phyloP scores from a whole-genome alignment of 768 basidiomycete species.

The Russula abietina region DNA sequence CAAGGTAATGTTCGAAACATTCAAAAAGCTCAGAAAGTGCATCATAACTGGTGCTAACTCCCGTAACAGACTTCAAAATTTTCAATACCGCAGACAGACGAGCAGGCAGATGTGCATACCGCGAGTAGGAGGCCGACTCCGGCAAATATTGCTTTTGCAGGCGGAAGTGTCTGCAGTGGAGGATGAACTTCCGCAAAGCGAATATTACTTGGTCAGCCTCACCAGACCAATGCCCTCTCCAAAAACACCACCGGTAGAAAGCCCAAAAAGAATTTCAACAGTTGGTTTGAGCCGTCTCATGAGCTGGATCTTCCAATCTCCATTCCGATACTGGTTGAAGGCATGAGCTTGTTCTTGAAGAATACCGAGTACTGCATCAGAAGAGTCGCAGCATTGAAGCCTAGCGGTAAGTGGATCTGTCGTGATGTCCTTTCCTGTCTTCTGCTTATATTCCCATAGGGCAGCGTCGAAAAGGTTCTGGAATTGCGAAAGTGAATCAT shows the following conservation, averaged over 20 bases:
- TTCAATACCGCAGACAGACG: too few relatives aligned
- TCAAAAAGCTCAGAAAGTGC: neutral
- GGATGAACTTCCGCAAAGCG: neutral
- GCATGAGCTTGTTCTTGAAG: neutral
- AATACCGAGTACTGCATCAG: neutral
- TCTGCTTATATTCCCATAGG: neutral
- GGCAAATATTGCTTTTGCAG: neutral
- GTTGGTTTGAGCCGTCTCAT: neutral
- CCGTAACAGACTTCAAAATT: neutral
- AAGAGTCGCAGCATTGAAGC: neutral
- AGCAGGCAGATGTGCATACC: neutral
- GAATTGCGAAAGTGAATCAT: neutral
- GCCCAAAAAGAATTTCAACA: neutral
- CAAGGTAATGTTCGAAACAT: conserved; percentile 4
- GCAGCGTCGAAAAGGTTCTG: neutral
- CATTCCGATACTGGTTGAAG: neutral
- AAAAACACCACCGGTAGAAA: neutral
- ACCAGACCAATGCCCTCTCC: neutral
- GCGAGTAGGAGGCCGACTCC: conserved; percentile 4
- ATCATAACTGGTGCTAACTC: conserved; percentile 1
- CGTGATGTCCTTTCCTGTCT: neutral
- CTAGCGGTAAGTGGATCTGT: neutral
- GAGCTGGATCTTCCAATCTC: neutral
- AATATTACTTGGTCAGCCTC: neutral
- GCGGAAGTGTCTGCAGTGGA: neutral